Percentiles rank a stretch among this genome's conserved stretches.
phyloP scores from a whole-genome alignment of 2,329 filamentous ascomycete genomes.

The Paraphoma chrysanthemicola region DNA sequence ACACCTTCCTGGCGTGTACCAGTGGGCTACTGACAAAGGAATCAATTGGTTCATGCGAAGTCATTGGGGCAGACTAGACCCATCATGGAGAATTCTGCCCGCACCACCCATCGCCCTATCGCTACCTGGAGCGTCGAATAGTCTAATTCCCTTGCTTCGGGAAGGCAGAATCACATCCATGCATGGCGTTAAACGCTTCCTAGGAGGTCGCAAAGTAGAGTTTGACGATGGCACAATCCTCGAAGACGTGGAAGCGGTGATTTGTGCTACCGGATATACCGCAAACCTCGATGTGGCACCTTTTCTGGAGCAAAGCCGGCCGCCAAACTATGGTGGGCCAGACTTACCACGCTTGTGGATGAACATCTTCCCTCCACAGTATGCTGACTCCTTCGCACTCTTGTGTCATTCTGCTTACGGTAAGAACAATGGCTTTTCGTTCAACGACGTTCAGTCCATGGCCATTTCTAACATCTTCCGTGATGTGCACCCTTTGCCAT shows the following conservation, averaged over 20 bases:
- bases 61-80: constrained; percentile 15
- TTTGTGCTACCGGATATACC: constrained; percentile 48
- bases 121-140: constrained; percentile 39
- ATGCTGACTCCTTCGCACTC: constrained; percentile 17
- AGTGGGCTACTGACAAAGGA: constrained; percentile 13
- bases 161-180: constrained; percentile 36
- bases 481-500: constrained; percentile 13
- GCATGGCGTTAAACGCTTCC: constrained; percentile 29
- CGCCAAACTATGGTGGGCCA: constrained; percentile 38
- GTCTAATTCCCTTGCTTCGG: constrained; percentile 33
- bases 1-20: constrained; percentile 6
- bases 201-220: constrained; percentile 30
- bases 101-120: constrained; percentile 30
- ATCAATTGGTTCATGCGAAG: constrained; percentile 13
- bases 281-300: constrained; percentile 30
- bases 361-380: constrained; percentile 20
- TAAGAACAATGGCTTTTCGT: constrained; percentile 26
- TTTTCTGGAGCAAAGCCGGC: constrained; percentile 25
- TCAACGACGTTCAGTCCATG: constrained; percentile 23
- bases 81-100: constrained; percentile 18
- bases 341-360: constrained; percentile 17
- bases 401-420: constrained; percentile 21
- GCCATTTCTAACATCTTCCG: constrained; percentile 21
- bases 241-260: constrained; percentile 42
- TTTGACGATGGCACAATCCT: constrained; percentile 39